Base-by-base conservation (phyloP, 768 basidiomycete genomes). In the Calocera viscosa region DNA sequence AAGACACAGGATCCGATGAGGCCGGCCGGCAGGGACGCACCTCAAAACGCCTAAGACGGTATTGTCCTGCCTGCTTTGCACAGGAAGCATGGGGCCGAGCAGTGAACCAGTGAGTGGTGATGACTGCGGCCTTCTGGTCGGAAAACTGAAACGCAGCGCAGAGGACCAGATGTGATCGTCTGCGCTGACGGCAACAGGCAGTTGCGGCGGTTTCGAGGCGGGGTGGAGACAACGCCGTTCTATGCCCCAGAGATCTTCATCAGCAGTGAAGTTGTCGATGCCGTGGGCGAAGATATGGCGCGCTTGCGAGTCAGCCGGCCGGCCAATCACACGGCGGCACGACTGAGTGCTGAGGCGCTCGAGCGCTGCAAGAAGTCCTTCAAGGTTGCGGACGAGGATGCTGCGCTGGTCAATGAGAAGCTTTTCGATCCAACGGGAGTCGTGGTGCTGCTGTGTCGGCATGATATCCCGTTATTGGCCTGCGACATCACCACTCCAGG, bases 281-380 rank as follows among this genome's bases (percentile, higher is more conserved):
- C 24, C 14, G 35, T 38, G 8, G 19, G 43, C 10, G 10, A 10
- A 19, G 19, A 3, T 11, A 26, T 19, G 28, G 28, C 11, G 22
- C 19, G 32, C 5, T 28, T 17, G 16, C 3, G 26, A 41, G 28
- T 5, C 39, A n/a, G 39, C 10, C 12, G 16, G 49, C 12, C 8
- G 30, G 33, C 7, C 8, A 26, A n/a, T 10, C 53, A 5, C n/a
- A 19, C 10, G 32, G 35, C n/a, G n/a, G n/a, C n/a, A n/a, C n/a
- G n/a, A n/a, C n/a, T n/a, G n/a, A n/a, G n/a, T n/a, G n/a, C n/a
- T 17, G 66, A 66, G 26, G 66, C 53, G 12, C 49, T 66, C 3
- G 66, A 68, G 24, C 66, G 49, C 12, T 69, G 68, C 63, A 30
- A 67, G 30, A 30, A 43, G 10, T 41, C 66, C 1, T 69, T 69